Evolutionary conservation across 2,329 filamentous ascomycete genomes (phyloP).

Genomic region (Acarospora socialis): DNA sequence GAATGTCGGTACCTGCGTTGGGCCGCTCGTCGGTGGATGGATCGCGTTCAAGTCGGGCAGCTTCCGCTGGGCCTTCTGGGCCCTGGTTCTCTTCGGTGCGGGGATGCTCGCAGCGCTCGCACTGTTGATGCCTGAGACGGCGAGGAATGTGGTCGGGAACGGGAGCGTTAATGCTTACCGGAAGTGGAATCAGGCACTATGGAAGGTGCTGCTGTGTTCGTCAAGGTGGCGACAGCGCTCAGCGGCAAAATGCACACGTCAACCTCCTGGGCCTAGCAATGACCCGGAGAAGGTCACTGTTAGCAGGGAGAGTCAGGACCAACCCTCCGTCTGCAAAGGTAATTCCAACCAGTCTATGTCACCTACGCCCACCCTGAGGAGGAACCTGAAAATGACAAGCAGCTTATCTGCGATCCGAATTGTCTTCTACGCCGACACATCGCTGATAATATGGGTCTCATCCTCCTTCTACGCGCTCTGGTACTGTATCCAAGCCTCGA

Average conservation of each 20-base stretch:
- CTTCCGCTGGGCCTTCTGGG: slow-evolving; percentile 17
- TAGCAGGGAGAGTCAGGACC: no score
- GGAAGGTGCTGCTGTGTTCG: no score
- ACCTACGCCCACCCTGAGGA: no score
- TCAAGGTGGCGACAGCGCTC: no score
- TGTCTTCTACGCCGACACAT: slow-evolving; percentile 14
- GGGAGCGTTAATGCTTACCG: slow-evolving; percentile 4
- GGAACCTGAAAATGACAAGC: slow-evolving; percentile 12
- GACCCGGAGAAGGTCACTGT: no score
- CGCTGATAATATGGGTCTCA: slow-evolving; percentile 10
- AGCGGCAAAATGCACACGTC: no score
- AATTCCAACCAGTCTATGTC: no score
- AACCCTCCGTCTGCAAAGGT: no score
- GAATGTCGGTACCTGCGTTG: slow-evolving; percentile 14
- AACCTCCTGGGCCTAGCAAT: no score
- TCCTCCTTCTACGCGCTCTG: slow-evolving; percentile 24
- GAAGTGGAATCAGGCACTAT: neutral
- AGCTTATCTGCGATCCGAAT: slow-evolving; percentile 12
- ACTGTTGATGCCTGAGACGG: slow-evolving; percentile 11
- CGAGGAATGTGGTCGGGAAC: slow-evolving; percentile 13
- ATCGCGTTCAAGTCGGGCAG: slow-evolving; percentile 13
- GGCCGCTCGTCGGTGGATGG: slow-evolving; percentile 14
- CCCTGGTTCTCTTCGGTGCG: slow-evolving; percentile 13
- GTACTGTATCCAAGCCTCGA: slow-evolving; percentile 24
- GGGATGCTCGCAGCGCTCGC: slow-evolving; percentile 5